Evolutionary conservation across 129 eudicot species (phyloP), one percentile per base, ranked within the genome.

Genomic region (Centella asiatica): DNA sequence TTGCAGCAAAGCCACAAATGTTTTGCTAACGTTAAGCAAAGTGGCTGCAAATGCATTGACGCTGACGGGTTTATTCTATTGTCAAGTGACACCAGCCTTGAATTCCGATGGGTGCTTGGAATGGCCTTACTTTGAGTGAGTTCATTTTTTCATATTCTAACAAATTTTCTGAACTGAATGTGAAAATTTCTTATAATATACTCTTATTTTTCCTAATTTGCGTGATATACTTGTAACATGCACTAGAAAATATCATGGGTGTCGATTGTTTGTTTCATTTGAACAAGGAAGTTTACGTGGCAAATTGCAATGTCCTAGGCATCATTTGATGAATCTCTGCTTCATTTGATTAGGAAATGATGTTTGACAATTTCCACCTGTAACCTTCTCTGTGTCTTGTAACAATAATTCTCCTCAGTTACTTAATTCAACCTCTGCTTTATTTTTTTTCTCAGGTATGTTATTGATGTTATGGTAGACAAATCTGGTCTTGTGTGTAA

Each of bases 81-180:
- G 69, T 57, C 60, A 74, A 77, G 72, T 69, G 24, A 44, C 76
- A 53, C 71, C 72, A 2, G 29, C 45, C 55, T 17, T 73, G 51
- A 67, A 55, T 36, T 75, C 78, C 18, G 84, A 78, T 67, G 81
- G 80, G 8, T 67, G 70, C 26, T 69, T 69, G 63, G 67, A 62
- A 80, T 70, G 81, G 69, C 83, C 86, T 27, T 65, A 32, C 69
- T 50, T 39, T 46, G 78, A 80, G 96, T 88, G 67, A 78, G 84
- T 79, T 56, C 11, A 18, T 58, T 26, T 27, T 33, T 65, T 15
- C 24, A 14, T 18, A 11, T 28, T 5, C 19, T 31, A 64, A 48
- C 13, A 57, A 57, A 19, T 57, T 57, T 37, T 20, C n/a, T n/a
- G n/a, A 33, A 32, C 62, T 2, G 7, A 6, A 10, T 57, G 44